phyloP scores from a whole-genome alignment of 1,139 yeast species.

The Yamadazyma atlantica region DNA sequence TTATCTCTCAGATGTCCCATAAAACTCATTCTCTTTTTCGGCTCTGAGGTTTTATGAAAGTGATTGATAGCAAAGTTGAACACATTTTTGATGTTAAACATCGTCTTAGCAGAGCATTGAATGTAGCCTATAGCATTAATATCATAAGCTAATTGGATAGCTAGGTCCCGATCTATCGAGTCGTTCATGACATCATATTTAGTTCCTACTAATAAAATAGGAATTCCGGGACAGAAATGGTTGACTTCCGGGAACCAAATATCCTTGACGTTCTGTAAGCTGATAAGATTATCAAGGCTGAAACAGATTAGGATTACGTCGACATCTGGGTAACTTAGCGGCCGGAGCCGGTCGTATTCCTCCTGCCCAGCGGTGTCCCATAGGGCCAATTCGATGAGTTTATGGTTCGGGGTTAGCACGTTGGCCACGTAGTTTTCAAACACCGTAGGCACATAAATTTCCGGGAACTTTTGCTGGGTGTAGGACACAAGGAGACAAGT shows the following conservation, averaged over 20 bases:
- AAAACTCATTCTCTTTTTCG: constrained; percentile 33
- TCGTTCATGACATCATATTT: constrained; percentile 58
- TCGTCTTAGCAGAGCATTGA: constrained; percentile 74
- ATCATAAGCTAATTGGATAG: constrained; percentile 57
- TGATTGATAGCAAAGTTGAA: constrained; percentile 56
- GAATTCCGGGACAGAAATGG: constrained; percentile 80
- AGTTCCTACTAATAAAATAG: constrained; percentile 75
- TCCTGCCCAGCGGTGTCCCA: constrained; percentile 98
- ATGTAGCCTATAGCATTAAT: constrained; percentile 77
- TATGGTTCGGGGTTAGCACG: constrained; percentile 53
- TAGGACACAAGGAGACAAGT: constrained; percentile 84
- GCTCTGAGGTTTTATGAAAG: constrained; percentile 28
- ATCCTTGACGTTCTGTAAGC: constrained; percentile 72
- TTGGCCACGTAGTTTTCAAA: constrained; percentile 81
- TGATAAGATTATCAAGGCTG: constrained; percentile 61
- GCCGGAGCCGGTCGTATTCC: constrained; percentile 82
- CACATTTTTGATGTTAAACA: constrained; percentile 64
- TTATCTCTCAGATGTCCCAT: constrained; percentile 28
- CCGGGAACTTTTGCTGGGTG: constrained; percentile 75
- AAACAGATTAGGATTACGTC: constrained; percentile 76
- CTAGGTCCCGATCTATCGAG: constrained; percentile 45
- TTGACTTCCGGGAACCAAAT: constrained; percentile 86
- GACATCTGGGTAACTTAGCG: constrained; percentile 81
- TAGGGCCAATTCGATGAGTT: constrained; percentile 63
- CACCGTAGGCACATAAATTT: constrained; percentile 81